Base-by-base conservation (phyloP, 306 rosid genomes). In the Morella rubra region DNA sequence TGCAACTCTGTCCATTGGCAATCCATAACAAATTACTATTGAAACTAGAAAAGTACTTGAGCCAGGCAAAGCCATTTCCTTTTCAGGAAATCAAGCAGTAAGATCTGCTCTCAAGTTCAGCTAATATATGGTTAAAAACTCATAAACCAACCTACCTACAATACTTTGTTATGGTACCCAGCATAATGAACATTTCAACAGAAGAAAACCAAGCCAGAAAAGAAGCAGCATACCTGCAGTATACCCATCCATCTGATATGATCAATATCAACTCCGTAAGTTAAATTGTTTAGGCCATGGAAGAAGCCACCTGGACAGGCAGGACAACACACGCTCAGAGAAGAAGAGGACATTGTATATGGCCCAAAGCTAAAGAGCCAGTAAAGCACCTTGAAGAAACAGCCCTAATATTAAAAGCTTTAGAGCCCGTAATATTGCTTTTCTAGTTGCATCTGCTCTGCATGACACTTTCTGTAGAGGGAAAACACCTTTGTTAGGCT, bases 221-320 rank as follows among this genome's bases (percentile, higher is more conserved):
- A 19, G 69, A 68, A 76, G 72, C 67, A 14, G 14, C 37, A 62
- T 84, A 95, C 99, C 93, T 96, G 98, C 56, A 96, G 81, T 74
- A 96, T 87, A 40, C 99, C 98, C 91, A 83, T 88, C 93, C 87
- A 88, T 85, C 99, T 82, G 64, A 96, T 92, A 56, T 76, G 84
- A 76, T 83, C 69, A 50, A 96, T 72, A 87, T 96, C 96, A 46
- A 96, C 99, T 49, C 99, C 99, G n/a, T 72, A 92, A n/a, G 98
- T 80, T 74, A 92, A 82, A 68, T 89, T 83, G 13, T 85, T 91
- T 24, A 96, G 9, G 64, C 96, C 89, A 75, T 92, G 99, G 81
- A 96, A 81, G 82, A 87, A 96, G 47, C 99, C 99, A 45, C 99
- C 98, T 91, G 84, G 65, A 70, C 76, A 58, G 66, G 72, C 58